Evolutionary conservation across 495 filamentous ascomycete species (phyloP).

Genomic region (Chaetomium tenue): DNA sequence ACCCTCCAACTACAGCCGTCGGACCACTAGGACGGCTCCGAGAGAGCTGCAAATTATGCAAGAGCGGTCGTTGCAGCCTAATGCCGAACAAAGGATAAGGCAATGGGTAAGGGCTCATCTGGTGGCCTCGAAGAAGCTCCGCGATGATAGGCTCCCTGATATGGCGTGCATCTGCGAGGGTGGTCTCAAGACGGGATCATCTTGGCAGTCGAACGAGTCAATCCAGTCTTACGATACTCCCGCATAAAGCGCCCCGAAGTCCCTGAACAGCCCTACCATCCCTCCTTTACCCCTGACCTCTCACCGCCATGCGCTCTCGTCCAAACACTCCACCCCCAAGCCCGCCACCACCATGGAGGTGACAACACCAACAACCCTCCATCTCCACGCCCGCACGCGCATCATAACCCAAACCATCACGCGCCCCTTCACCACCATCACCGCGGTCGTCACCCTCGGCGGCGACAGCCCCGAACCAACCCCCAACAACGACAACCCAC

Average conservation of each 20-base stretch:
- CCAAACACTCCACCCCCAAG: not conserved
- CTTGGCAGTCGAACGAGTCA: not conserved
- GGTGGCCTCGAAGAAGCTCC: not conserved
- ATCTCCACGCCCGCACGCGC: constrained; percentile 3
- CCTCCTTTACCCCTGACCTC: no score
- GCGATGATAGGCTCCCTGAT: not conserved
- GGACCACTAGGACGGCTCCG: not conserved
- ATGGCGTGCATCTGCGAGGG: not conserved
- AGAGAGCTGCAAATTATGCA: constrained; percentile 6
- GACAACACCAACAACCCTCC: not conserved
- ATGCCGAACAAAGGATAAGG: constrained; percentile 9
- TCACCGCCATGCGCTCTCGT: not conserved
- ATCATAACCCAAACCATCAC: constrained; percentile 28
- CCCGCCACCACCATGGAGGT: not conserved
- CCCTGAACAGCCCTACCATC: not conserved
- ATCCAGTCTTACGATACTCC: not conserved
- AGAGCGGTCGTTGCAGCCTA: constrained; percentile 14
- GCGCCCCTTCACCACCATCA: constrained; percentile 26
- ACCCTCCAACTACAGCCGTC: constrained; percentile 9
- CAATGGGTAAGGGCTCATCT: constrained; percentile 15
- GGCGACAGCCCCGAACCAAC: constrained; percentile 11
- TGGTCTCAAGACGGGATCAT: constrained; percentile 1
- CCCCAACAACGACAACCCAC: not conserved
- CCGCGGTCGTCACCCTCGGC: constrained; percentile 25
- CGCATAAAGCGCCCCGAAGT: not conserved